These are phyloP conservation scores for Ensete glaucum DNA, from an alignment of 176 grass and related monocot species.

Conservation along the genomic window DNA sequence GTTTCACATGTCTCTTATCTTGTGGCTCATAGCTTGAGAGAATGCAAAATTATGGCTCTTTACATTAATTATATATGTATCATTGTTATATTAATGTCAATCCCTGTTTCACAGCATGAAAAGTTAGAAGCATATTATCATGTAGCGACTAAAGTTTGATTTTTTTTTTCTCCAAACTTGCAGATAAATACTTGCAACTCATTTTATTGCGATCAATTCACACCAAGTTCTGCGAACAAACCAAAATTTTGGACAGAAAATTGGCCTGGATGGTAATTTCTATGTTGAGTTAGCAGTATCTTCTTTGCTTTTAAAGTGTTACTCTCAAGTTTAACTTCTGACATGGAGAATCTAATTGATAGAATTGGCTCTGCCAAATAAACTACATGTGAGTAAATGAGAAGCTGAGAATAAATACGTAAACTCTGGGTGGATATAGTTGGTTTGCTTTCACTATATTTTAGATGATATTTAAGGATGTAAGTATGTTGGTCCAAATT, in stretches of 20 bases:
- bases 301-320: neutral
- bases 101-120: too few species aligned
- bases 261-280: constrained; percentile 96
- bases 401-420: neutral
- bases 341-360: neutral
- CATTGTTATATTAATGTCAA: too few species aligned
- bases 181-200: constrained; percentile 99
- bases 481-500: too few species aligned
- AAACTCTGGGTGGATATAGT: neutral
- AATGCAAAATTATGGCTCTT: too few species aligned
- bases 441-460: neutral
- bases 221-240: constrained; percentile 76
- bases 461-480: too few species aligned
- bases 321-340: neutral
- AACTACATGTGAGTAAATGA: too few species aligned
- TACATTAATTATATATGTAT: too few species aligned
- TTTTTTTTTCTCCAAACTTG: constrained; percentile 8
- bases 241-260: constrained; percentile 99
- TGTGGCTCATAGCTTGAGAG: too few species aligned
- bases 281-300: neutral
- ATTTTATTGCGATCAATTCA: constrained; percentile 83
- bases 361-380: neutral
- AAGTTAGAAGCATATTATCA: neutral
- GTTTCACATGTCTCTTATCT: too few species aligned
- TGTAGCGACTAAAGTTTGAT: neutral